These are phyloP conservation scores for Zasmidium angulare DNA, from an alignment of 2,329 filamentous ascomycete genomes.

Conservation along the genomic window DNA sequence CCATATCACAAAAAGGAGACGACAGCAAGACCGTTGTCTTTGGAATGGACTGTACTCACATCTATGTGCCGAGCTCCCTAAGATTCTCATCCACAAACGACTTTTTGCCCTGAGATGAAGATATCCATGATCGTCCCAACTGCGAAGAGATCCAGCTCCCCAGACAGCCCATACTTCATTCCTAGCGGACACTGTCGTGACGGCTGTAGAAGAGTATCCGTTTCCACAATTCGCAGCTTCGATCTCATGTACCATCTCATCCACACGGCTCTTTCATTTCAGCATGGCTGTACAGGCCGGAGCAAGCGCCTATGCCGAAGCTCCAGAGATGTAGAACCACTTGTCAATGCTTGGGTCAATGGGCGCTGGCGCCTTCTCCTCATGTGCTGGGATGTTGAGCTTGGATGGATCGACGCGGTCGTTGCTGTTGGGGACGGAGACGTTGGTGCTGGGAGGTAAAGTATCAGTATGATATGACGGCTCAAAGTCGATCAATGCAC, in stretches of 20 bases:
- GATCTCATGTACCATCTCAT: neutral
- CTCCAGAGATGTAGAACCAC: slow-evolving; percentile 99
- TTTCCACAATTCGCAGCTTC: neutral
- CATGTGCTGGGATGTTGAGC: slow-evolving; percentile 73
- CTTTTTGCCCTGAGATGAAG: neutral
- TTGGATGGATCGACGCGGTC: slow-evolving; percentile 68
- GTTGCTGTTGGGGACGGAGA: slow-evolving; percentile 70
- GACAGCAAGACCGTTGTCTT: neutral
- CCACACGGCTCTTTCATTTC: slow-evolving; percentile 1
- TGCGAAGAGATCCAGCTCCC: neutral
- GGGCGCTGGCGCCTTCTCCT: slow-evolving; percentile 80
- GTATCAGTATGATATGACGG: slow-evolving; percentile 1
- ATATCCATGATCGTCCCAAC: neutral
- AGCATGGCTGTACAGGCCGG: slow-evolving; percentile 8
- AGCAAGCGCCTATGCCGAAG: slow-evolving; percentile 47
- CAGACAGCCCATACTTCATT: neutral
- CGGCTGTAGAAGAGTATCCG: neutral
- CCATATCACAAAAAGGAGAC: neutral
- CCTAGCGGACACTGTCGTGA: neutral
- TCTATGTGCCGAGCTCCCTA: neutral
- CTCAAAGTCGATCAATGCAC: slow-evolving; percentile 39
- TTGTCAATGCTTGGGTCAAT: slow-evolving; percentile 98
- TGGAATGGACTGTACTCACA: neutral
- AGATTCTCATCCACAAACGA: neutral
- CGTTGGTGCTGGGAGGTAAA: slow-evolving; percentile 67